Conservation (phyloP, 2,329 filamentous ascomycete genomes). For the Cladosporium austrohemisphaericum region DNA sequence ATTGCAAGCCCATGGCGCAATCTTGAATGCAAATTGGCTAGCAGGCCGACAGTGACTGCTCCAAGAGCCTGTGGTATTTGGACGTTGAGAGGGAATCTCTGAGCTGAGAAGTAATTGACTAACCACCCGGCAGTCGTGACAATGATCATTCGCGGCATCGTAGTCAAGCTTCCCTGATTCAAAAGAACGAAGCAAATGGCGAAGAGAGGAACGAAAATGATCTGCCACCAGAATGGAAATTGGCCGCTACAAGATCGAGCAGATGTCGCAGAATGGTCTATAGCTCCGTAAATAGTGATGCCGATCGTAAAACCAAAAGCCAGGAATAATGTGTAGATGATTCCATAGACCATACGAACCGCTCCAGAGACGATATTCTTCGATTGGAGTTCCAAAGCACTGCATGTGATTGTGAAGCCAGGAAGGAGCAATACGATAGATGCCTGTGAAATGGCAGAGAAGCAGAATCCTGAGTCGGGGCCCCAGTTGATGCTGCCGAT, state of each 20-base stretch:
- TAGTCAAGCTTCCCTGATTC: conserved; percentile 56
- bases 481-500: conserved; percentile 38
- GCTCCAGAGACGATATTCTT: conserved; percentile 42
- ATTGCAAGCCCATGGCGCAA: too few relatives aligned
- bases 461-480: conserved; percentile 39
- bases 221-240: conserved; percentile 51
- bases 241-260: conserved; percentile 36
- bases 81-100: too few relatives aligned
- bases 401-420: conserved; percentile 41
- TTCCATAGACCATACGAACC: conserved; percentile 42
- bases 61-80: too few relatives aligned
- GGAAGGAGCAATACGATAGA: conserved; percentile 42
- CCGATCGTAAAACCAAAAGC: conserved; percentile 44
- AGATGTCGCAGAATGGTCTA: conserved; percentile 40
- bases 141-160: conserved; percentile 1
- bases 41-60: too few relatives aligned
- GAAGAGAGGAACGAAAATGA: conserved; percentile 67
- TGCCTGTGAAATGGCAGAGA: conserved; percentile 42
- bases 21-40: too few relatives aligned
- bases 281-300: conserved; percentile 39
- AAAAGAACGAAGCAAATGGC: conserved; percentile 67
- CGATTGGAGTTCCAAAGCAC: conserved; percentile 39
- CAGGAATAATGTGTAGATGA: conserved; percentile 43
- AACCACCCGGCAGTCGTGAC: too few relatives aligned
- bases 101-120: too few relatives aligned